Evolutionary conservation across 2,329 filamentous ascomycete genomes (phyloP).

Genomic region (Aspergillus spinulosporus): DNA sequence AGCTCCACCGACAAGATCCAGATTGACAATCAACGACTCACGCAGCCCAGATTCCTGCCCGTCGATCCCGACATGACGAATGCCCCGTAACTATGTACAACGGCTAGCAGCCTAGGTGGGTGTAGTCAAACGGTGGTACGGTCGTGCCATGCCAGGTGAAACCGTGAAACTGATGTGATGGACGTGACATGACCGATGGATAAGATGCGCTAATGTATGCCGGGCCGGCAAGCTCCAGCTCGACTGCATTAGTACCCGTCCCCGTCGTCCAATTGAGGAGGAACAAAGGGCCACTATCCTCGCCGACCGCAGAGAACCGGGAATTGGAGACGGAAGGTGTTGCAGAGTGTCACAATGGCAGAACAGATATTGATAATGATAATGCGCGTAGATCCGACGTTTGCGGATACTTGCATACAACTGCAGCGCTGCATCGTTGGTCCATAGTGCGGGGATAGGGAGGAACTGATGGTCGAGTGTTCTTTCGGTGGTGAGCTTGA

Average conservation of each 20-base stretch:
- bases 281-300: background rate
- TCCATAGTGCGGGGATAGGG: background rate
- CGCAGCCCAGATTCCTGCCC: background rate
- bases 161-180: background rate
- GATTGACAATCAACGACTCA: too few relatives aligned
- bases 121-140: background rate
- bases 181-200: background rate
- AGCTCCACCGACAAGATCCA: background rate
- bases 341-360: background rate
- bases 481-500: background rate
- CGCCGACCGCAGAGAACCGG: background rate
- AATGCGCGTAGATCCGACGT: too few relatives aligned
- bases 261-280: background rate
- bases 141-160: background rate
- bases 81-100: background rate
- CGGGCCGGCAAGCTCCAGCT: background rate
- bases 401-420: too few relatives aligned
- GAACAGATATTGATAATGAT: background rate
- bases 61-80: background rate
- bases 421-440: too few relatives aligned
- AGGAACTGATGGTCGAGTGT: background rate
- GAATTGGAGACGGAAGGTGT: background rate
- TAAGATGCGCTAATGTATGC: conserved; percentile 8
- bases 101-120: background rate
- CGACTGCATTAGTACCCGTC: conserved; percentile 7